Evolutionary conservation across 805 yeast genomes (phyloP), one percentile per base, ranked within the genome.

Genomic region (Wickerhamiella azyma): DNA sequence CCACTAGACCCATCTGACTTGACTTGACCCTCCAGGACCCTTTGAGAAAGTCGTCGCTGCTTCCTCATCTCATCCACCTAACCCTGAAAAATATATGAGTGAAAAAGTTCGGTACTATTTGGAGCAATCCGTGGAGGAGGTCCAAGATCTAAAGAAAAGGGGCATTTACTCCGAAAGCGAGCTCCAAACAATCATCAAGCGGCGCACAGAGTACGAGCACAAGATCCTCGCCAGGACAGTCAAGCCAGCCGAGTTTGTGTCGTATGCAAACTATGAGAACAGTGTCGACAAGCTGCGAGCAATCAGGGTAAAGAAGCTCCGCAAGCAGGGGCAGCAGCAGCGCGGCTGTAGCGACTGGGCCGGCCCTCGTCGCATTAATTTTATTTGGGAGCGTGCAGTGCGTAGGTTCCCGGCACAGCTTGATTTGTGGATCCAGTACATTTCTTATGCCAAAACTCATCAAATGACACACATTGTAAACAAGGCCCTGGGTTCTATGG

Each of bases 141-240:
- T 92, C 46, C 89, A 88, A 57, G 98, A 89, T 57, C 72, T 92
- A 29, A 77, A 80, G 49, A 75, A 75, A 48, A 81, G 84, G 57
- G 86, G 86, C 2, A 69, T 92, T 5, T 92, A 92, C 62, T 80
- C 77, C 37, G 82, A 82, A 55, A 75, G 74, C 54, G 98, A 92
- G 64, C 77, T 86, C 53, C 77, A 80, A 36, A 71, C 74, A 68
- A 81, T 92, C 45, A 85, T 89, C 85, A 79, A 92, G 65, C 76
- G 86, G 59, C 75, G 98, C 66, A 89, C 96, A 0, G 96, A 88
- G 64, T 92, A 86, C 56, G 99, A 92, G 64, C 95, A 92, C 61
- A 67, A 94, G 48, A 75, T 92, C 45, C 74, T 75, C 39, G 84
- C 94, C 37, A 72, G 97, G 62, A 94, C 92, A 1, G 76, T 88